Evolutionary conservation across 176 grass and related monocot species (phyloP).

Genomic region (Pontederia paniculata): DNA sequence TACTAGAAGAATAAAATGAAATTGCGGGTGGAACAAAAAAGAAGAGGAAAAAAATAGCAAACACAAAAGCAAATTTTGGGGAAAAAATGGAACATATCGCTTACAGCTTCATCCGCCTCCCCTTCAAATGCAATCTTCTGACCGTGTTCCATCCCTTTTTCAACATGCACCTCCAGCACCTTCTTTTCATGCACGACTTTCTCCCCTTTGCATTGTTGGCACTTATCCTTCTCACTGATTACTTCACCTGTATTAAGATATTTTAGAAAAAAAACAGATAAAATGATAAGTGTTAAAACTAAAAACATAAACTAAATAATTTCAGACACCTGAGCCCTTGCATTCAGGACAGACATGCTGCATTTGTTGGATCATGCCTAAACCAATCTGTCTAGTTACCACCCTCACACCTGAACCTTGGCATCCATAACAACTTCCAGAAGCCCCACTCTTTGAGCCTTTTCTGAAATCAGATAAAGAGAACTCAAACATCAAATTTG

Average conservation of each 20-base stretch:
- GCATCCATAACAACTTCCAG: constrained; percentile 55
- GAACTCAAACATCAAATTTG: no score
- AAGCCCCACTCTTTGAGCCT: constrained; percentile 74
- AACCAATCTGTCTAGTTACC: constrained; percentile 74
- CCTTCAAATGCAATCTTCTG: constrained; percentile 87
- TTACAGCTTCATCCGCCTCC: constrained; percentile 89
- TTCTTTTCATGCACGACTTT: constrained; percentile 73
- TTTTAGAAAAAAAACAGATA: not conserved
- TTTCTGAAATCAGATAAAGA: constrained; percentile 31
- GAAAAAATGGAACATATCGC: constrained; percentile 18
- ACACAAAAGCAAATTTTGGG: not conserved
- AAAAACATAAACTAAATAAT: not conserved
- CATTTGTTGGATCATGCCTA: constrained; percentile 92
- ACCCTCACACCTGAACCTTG: constrained; percentile 65
- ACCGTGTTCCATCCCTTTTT: constrained; percentile 72
- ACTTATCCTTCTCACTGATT: constrained; percentile 83
- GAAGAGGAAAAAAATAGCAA: no score
- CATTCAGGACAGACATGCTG: constrained; percentile 74
- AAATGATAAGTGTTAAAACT: not conserved
- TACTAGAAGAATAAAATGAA: constrained; percentile 7
- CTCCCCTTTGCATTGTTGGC: constrained; percentile 46
- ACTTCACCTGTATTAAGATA: constrained; percentile 41
- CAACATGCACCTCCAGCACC: constrained; percentile 75
- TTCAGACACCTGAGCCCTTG: constrained; percentile 53
- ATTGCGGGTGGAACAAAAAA: not conserved